These are phyloP conservation scores for Chlorella sp. DNA, from an alignment of 139 green algal species.

Conservation along the genomic window DNA sequence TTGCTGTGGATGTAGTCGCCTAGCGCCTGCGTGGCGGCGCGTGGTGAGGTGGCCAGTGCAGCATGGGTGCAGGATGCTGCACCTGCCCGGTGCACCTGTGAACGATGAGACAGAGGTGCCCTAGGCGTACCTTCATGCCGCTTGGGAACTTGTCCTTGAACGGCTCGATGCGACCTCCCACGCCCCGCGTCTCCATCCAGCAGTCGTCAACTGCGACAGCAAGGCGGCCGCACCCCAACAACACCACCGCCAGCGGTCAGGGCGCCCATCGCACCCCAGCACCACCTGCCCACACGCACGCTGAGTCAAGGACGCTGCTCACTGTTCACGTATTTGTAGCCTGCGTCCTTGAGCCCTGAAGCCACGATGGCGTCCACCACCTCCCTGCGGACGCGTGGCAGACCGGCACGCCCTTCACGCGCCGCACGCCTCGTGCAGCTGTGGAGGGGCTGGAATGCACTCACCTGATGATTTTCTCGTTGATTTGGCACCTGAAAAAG, in stretches of 20 bases:
- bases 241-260: background rate
- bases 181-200: slow-evolving; percentile 40
- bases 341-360: slow-evolving; percentile 30
- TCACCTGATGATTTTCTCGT: slow-evolving; percentile 37
- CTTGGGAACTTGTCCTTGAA: slow-evolving; percentile 38
- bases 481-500: slow-evolving; percentile 36
- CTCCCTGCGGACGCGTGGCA: too few species aligned
- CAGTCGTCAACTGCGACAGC: slow-evolving; percentile 10
- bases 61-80: too few species aligned
- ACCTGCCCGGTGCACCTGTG: too few species aligned
- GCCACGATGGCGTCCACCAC: slow-evolving; percentile 37
- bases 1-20: slow-evolving; percentile 43
- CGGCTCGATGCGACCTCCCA: slow-evolving; percentile 23
- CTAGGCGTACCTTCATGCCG: slow-evolving; percentile 33
- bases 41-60: too few species aligned
- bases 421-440: too few species aligned
- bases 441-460: too few species aligned
- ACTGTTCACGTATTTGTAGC: background rate
- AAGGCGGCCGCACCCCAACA: background rate
- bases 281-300: too few species aligned
- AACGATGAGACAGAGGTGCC: too few species aligned
- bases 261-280: too few species aligned
- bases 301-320: background rate
- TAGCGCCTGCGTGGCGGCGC: slow-evolving; percentile 37
- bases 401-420: too few species aligned